Percentiles rank a stretch among this genome's conserved stretches.
Evolutionary conservation across 2,329 filamentous ascomycete species (phyloP).

Genomic region (Rugonectria rugulosa): DNA sequence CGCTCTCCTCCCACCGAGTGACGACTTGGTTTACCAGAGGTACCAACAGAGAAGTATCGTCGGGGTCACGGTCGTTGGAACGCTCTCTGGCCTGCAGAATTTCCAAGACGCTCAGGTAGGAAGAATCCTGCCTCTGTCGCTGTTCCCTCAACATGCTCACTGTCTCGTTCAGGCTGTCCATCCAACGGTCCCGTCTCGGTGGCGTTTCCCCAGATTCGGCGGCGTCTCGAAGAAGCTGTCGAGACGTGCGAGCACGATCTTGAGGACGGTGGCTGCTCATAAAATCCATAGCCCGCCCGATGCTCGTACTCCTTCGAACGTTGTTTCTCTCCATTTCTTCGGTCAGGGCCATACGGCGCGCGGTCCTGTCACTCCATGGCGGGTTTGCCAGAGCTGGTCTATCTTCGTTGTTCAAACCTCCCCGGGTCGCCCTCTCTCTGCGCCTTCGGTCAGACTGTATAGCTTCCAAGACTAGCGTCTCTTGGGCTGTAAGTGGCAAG

Average conservation of each 20-base stretch:
- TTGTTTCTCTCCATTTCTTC: conserved; percentile 39
- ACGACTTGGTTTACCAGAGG: conserved; percentile 49
- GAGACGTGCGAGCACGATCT: conserved; percentile 44
- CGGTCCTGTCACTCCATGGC: conserved; percentile 25
- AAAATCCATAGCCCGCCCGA: conserved; percentile 50
- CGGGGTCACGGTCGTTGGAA: conserved; percentile 42
- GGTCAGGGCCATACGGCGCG: conserved; percentile 29
- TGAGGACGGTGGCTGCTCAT: conserved; percentile 47
- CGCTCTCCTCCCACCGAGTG: conserved; percentile 49
- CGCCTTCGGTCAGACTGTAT: conserved; percentile 62
- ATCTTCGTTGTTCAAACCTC: conserved; percentile 25
- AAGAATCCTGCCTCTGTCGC: conserved; percentile 46
- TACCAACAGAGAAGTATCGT: conserved; percentile 47
- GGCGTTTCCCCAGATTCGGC: conserved; percentile 26
- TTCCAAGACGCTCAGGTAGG: conserved; percentile 48
- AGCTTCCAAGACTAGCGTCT: conserved; percentile 64
- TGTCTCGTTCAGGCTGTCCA: conserved; percentile 47
- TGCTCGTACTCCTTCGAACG: conserved; percentile 47
- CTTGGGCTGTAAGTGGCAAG: conserved; percentile 60
- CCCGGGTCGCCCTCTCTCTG: conserved; percentile 50
- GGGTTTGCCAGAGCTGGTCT: conserved; percentile 17
- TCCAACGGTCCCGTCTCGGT: conserved; percentile 41
- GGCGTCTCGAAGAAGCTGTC: conserved; percentile 43
- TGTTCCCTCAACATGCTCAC: conserved; percentile 47
- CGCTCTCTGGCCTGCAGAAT: conserved; percentile 47